Base-by-base conservation (phyloP, 73 alveolate genomes). In the Paramecium biaurelia region DNA sequence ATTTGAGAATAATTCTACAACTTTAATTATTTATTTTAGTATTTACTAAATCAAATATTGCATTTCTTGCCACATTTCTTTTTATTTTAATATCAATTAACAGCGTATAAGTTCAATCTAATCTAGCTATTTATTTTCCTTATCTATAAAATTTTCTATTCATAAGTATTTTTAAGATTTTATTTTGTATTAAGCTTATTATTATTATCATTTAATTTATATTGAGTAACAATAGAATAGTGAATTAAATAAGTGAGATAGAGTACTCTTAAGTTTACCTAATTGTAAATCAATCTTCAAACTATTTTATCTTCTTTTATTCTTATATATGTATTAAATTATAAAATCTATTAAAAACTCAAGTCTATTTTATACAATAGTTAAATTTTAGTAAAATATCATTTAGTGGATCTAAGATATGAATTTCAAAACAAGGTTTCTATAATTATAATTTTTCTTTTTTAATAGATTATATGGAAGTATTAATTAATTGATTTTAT, bases 401-500 rank as follows among this genome's bases (percentile, higher is more conserved):
- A 26, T 30, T 70, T 70, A 7, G 86, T 35, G 28, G 32, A 21
- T 38, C 41, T 72, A 11, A 72, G 63, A 72, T 72, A 30, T 15
- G 67, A 72, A 72, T 9, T 26, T 79, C 57, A 18, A 57, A 43
- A 12, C 28, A 42, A 35, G 67, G 63, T 7, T 5, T 11, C 42
- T 20, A 28, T 26, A 10, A 32, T 26, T 37, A 26, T 32, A 72
- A 72, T 4, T 18, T 2, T 41, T 26, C 9, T 11, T 12, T 72
- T 72, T 42, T 2, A 72, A 14, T n/a, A 59, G 11, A 1, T 72
- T 72, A 59, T 20, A 76, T 76, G 18, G 57, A 24, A 76, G 89
- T 76, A 42, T 76, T 37, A 21, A 76, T 76, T 37, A 76, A 76
- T n/a, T 76, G 35, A 34, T 76, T 70, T 49, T 70, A 76, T 76